Evolutionary conservation across 1,284 basidiomycete genomes (phyloP).

Genomic region (Cystobasidium pallidum): DNA sequence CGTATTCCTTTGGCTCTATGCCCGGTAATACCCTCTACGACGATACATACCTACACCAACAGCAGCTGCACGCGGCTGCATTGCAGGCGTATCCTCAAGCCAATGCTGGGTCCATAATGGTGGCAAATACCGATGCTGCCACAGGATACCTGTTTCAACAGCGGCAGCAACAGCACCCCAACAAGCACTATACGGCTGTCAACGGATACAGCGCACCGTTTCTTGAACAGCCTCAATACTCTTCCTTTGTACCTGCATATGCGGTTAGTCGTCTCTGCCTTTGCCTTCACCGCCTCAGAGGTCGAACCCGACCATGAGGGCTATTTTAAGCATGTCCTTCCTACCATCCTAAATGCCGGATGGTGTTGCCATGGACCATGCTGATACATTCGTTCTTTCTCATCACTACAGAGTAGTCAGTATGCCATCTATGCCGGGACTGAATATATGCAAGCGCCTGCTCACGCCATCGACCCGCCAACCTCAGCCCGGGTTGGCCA

Average conservation of each 20-base stretch:
- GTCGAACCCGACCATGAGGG: background rate
- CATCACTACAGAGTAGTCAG: background rate
- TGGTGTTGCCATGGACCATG: no score
- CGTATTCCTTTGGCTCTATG: background rate
- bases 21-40: conserved; percentile 15
- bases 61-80: background rate
- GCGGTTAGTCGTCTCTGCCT: background rate
- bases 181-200: background rate
- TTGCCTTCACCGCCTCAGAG: background rate
- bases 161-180: background rate
- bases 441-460: background rate
- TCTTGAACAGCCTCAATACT: background rate
- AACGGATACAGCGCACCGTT: background rate
- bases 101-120: background rate
- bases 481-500: conserved; percentile 1
- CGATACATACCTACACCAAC: background rate
- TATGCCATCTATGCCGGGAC: conserved; percentile 10
- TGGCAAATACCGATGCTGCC: background rate
- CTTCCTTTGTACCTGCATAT: background rate
- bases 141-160: conserved; percentile 4
- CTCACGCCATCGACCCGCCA: background rate
- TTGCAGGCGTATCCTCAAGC: conserved; percentile 2
- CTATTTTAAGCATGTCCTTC: background rate
- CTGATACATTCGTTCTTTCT: background rate
- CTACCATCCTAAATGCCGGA: no score